Conservation (phyloP, 441 rosid genomes). For the Corymbia citriodora region DNA sequence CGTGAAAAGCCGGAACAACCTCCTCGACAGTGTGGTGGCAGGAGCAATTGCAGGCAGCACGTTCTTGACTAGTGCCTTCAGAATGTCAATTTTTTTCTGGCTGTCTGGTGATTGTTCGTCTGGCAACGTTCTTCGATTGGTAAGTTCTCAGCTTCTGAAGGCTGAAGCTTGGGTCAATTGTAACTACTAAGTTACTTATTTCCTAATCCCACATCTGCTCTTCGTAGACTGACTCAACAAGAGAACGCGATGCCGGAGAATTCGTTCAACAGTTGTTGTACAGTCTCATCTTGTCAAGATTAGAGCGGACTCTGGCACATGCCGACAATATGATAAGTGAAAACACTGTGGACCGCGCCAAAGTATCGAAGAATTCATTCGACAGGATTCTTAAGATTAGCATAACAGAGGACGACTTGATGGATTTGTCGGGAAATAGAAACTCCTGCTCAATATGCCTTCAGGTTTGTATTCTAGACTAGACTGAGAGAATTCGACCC, state of each 20-base stretch:
- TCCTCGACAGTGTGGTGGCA: slow-evolving; percentile 17
- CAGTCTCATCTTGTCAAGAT: not conserved
- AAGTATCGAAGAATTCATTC: not conserved
- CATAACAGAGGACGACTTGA: not conserved
- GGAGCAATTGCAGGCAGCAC: slow-evolving; percentile 29
- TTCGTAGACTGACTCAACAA: not conserved
- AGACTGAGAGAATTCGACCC: not conserved
- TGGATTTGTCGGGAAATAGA: slow-evolving; percentile 19
- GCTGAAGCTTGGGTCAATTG: not conserved
- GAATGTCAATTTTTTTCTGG: slow-evolving; percentile 4
- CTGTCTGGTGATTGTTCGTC: slow-evolving; percentile 8
- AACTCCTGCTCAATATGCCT: slow-evolving; percentile 35
- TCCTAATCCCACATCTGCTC: not conserved
- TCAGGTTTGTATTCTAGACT: slow-evolving; percentile 15
- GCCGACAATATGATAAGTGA: not conserved
- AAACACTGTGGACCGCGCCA: rapidly evolving
- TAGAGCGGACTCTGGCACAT: not conserved
- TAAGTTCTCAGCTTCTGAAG: not conserved
- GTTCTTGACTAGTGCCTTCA: slow-evolving; percentile 11
- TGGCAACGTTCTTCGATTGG: slow-evolving; percentile 10
- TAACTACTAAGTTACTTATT: not conserved
- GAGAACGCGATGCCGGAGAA: not conserved
- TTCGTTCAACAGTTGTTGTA: not conserved
- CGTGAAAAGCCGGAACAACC: slow-evolving; percentile 14
- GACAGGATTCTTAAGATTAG: not conserved